Base-by-base conservation (phyloP, 805 yeast genomes). In the Teunomyces atbi region DNA sequence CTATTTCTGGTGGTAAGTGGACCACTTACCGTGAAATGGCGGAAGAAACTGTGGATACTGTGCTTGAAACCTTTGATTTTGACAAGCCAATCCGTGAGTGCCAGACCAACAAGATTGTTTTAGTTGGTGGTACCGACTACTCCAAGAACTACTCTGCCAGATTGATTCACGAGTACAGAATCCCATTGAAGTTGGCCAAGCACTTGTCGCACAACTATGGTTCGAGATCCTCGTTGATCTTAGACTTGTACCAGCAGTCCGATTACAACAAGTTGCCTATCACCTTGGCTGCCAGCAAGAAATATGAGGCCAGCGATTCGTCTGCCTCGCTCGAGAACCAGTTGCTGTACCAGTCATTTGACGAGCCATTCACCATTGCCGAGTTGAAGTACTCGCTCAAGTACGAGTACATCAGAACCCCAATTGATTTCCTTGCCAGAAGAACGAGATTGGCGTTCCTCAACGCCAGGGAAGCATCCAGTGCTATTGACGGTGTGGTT, bases 21-120 rank as follows among this genome's bases (percentile, higher is more conserved):
- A 91, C 98, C 45, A 91, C 98, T 30, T 92, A 91, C 75, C 81
- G 97, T 73, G 96, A 89, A 73, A 91, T 91, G 97, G 96, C 97
- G 18, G 84, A 91, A 71, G 96, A 92, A 72, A 88, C 96, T 38
- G 83, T 91, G 40, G 84, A 88, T 65, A 81, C 81, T 55, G 82
- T 86, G 45, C 75, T 88, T 41, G 74, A 79, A 60, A 55, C 62
- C 36, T 68, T 68, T 46, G 69, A 71, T 42, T 73, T 76, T 44
- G 68, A 41, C 41, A 57, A 52, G 69, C 56, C 48, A 46, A 49
- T 58, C 41, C 62, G 57, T 44, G 77, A 79, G 26, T 82, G 86
- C 63, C 69, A 65, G 50, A 83, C 89, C 37, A 76, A 74, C 60
- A 57, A 61, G 51, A 56, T 81, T 51, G 73, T 82, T 55, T 74